Percentiles rank a stretch among this genome's conserved stretches.
Evolutionary conservation across 768 basidiomycete species (phyloP).

Genomic region (Heimioporus sp.): DNA sequence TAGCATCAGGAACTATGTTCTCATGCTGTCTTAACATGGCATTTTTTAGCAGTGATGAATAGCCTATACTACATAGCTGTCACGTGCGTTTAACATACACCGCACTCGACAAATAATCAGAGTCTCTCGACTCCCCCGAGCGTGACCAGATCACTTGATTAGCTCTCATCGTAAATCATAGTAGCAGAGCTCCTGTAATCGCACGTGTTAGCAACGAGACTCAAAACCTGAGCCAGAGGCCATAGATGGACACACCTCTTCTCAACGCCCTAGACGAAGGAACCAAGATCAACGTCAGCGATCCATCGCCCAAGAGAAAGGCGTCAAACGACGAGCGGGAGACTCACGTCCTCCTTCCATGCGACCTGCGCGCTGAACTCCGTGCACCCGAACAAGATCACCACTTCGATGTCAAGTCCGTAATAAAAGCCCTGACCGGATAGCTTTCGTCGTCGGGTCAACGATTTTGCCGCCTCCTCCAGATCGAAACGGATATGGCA

Average conservation of each 20-base stretch:
- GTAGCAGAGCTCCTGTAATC: not conserved
- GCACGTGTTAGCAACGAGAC: not conserved
- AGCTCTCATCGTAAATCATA: constrained; percentile 3
- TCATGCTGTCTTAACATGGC: no score
- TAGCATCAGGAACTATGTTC: no score
- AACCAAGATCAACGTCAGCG: no score
- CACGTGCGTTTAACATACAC: no score
- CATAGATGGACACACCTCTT: not conserved
- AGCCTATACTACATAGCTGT: no score
- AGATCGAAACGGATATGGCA: constrained; percentile 8
- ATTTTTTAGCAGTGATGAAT: no score
- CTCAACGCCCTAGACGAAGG: not conserved
- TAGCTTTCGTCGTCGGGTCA: not conserved
- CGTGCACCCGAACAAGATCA: constrained; percentile 14
- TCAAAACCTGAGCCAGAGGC: not conserved
- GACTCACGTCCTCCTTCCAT: constrained; percentile 1
- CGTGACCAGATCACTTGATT: not conserved
- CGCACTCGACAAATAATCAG: no score
- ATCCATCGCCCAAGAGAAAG: no score
- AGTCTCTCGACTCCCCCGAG: no score
- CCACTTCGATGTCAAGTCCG: constrained; percentile 1
- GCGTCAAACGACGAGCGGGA: no score
- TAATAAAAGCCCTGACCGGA: constrained; percentile 7
- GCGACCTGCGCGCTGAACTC: constrained; percentile 23
- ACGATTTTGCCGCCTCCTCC: not conserved